Base-by-base conservation (phyloP, 2,329 filamentous ascomycete genomes). In the Spiromastix sp. region DNA sequence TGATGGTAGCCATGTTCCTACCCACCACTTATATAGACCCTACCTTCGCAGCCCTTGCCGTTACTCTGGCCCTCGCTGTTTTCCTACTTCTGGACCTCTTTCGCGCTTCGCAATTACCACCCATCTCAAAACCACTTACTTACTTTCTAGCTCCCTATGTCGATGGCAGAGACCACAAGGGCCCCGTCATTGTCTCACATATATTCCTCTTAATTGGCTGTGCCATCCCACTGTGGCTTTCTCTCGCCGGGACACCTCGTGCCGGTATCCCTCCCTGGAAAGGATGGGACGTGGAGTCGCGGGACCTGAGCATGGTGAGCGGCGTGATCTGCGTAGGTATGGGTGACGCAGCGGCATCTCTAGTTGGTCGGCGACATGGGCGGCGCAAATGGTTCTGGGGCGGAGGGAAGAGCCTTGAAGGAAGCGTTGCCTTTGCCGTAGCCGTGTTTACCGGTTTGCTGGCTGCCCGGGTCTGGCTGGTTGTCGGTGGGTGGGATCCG, bases 171-270 rank as follows among this genome's bases (percentile, higher is more conserved):
- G 91, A 98, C 55, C 76, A 96, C 36, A 77, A 87, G 20, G 91
- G 91, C 0, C 91, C 91, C 0, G 87, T 98, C 18, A 89, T 98
- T 28, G 82, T 98, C 34, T 93, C 83, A 0, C 91, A 96, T 56
- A 93, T 98, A 32, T 98, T 98, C 54, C 70, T 98, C 8, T 72
- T 96, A 4, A 85, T 96, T 36, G 91, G 91, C 22, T 96, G 91
- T 48, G 89, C 89, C 5, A 87, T 96, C 4, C 91, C 91, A 0
- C 72, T 96, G 2, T 96, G 91, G 91, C 70, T 95, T 2, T 81
- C 79, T 3, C 70, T 95, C 9, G 84, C 83, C 0, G 77, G 80
- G 1, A 64, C 84, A 0, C 62, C 73, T 0, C 72, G 82, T 3
- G 62, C 52, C 0, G 77, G 72, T 1, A 51, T 61, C 0, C 68